Conservation (phyloP, 169 alveolate genomes). For the Cryptosporidium baileyi region DNA sequence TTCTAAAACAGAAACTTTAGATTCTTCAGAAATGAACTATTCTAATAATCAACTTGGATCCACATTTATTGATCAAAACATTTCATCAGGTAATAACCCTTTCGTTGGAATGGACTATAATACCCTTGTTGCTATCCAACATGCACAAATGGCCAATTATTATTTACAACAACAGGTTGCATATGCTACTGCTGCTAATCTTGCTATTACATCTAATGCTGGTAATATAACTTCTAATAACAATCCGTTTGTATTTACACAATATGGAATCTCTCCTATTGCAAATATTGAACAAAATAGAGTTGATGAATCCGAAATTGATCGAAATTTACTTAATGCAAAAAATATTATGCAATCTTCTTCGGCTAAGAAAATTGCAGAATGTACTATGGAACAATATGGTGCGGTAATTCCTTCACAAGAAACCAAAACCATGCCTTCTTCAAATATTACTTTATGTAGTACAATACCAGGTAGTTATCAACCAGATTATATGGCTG, state of each 20-base stretch:
- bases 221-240: not conserved
- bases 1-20: constrained; percentile 54
- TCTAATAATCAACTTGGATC: not conserved
- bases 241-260: constrained; percentile 34
- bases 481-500: constrained; percentile 62
- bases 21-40: constrained; percentile 26
- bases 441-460: constrained; percentile 43
- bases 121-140: constrained; percentile 56
- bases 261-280: not conserved
- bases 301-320: constrained; percentile 29
- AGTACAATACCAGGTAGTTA: constrained; percentile 33
- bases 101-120: constrained; percentile 51
- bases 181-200: constrained; percentile 56
- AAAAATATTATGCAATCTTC: not conserved
- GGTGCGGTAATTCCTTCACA: constrained; percentile 57
- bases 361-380: constrained; percentile 11
- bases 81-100: not conserved
- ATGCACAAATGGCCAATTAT: constrained; percentile 63
- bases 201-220: constrained; percentile 34
- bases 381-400: constrained; percentile 43
- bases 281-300: constrained; percentile 5
- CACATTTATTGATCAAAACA: constrained; percentile 29
- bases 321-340: not conserved
- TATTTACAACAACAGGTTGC: constrained; percentile 62
- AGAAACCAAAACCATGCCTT: constrained; percentile 61